Evolutionary conservation across 768 basidiomycete genomes (phyloP), one percentile per base, ranked within the genome.

Genomic region (Leccinum uliginosum): DNA sequence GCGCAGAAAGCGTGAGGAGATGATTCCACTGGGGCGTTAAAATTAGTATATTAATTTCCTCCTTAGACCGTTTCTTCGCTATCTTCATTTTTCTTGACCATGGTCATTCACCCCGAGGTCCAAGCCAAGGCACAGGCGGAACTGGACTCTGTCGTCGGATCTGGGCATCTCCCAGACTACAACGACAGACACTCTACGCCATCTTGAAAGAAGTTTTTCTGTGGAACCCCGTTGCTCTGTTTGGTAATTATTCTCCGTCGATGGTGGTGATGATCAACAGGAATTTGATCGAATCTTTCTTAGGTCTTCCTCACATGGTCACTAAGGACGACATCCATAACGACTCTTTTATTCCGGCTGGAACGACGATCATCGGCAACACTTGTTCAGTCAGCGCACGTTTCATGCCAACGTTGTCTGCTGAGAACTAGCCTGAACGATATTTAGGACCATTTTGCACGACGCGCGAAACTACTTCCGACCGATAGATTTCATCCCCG

Each of bases 331-430:
- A 72, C 57, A 51, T 50, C 32, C 71, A 71, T 45, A 47, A 66
- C 23, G 70, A 67, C 34, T 71, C 67, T 51, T 68, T 70, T 52
- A 71, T 71, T 44, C 70, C 70, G 24, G 69, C 66, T 6, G 70
- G 69, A 15, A 74, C 84, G 1, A 79, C 77, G 9, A 77, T 86
- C 17, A 78, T 83, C 27, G 83, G 82, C 2, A 86, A 84, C 60
- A 77, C 81, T 19, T 86, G 85, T 83, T 78, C n/a, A 59, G 65
- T 32, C 29, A 29, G 29, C 8, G 1, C 19, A 21, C 40, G 40
- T 43, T 21, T n/a, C 17, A 7, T 19, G 19, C n/a, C 40, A 43
- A 17, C 1, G 9, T 32, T 32, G 32, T 35, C 34, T 54, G 17
- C 51, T 66, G 9, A 67, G 29, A 46, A 35, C 29, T 29, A 6